A percentile compares a stretch with the other conserved stretches of the same genome.
phyloP scores from a whole-genome alignment of 2,329 filamentous ascomycete genomes.

The Fusarium xyrophilum region DNA sequence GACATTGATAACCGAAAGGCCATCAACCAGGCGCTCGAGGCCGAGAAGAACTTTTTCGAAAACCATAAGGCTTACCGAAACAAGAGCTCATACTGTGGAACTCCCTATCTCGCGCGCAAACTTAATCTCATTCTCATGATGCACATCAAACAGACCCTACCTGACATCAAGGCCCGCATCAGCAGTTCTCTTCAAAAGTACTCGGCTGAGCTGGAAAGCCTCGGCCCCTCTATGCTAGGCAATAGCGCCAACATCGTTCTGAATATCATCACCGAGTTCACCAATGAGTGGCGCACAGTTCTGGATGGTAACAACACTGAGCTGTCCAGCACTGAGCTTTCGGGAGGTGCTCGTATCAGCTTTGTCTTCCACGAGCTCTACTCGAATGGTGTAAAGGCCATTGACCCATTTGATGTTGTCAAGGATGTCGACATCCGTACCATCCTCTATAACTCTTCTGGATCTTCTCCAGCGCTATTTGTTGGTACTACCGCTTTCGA shows the following conservation, averaged over 20 bases:
- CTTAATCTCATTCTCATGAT: slow-evolving; percentile 99
- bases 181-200: slow-evolving; percentile 95
- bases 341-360: slow-evolving; percentile 95
- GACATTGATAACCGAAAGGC: slow-evolving; percentile 99
- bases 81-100: slow-evolving; percentile 98
- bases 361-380: slow-evolving; percentile 99
- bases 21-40: slow-evolving; percentile 88
- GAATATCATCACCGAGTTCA: slow-evolving; percentile 99
- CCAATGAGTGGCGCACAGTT: slow-evolving; percentile 95
- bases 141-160: slow-evolving; percentile 99
- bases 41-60: slow-evolving; percentile 97
- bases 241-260: slow-evolving; percentile 96
- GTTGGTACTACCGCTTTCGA: slow-evolving; percentile 99
- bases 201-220: slow-evolving; percentile 75
- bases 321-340: slow-evolving; percentile 91
- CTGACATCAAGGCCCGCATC: slow-evolving; percentile 97
- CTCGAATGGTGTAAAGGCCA: slow-evolving; percentile 94
- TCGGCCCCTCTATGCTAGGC: slow-evolving; percentile 93
- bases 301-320: slow-evolving; percentile 97
- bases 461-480: slow-evolving; percentile 93
- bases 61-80: slow-evolving; percentile 98
- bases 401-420: slow-evolving; percentile 96
- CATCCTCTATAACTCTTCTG: slow-evolving; percentile 98
- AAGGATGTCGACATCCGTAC: slow-evolving; percentile 98
- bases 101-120: slow-evolving; percentile 94